Base-by-base conservation (phyloP, 2,329 filamentous ascomycete species). In the Diaporthe nobilis region DNA sequence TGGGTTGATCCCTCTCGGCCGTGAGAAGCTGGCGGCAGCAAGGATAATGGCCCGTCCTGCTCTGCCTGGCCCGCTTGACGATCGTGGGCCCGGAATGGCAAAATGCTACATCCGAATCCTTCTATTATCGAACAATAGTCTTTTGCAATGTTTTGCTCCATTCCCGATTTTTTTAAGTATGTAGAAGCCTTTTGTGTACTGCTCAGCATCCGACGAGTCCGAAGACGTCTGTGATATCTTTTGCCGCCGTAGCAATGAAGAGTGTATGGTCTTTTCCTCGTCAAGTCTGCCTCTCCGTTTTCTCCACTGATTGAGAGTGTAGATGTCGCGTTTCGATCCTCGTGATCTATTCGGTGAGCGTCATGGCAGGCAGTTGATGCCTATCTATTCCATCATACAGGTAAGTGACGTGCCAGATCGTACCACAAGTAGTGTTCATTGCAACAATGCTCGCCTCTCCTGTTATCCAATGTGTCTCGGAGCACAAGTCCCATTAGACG, bases 81-180 rank as follows among this genome's bases (percentile, higher is more conserved):
- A 47, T 44, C 22, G 25, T 44, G 60, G 39, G 25, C 28, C 17
- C 37, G 39, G 17, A n/a, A 47, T 31, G 44, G 15, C 60, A 17
- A 47, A 31, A 47, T 37, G 5, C 25, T 15, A 42, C n/a, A 17
- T n/a, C 28, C 3, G 20, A 25, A n/a, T 60, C 57, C 31, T 39
- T 42, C 2, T 39, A 6, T 10, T 6, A 8, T 13, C 28, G 28
- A 3, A 34, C 7, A 8, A 57, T 31, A 13, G 9, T 15, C 5
- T 5, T 55, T 6, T 8, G 13, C 5, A 17, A 17, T 55, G 10
- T 13, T 13, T 5, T 13, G 37, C 37, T 39, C 37, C 37, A 13
- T 39, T 13, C 1, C 5, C 7, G 13, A 25, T 5, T 12, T 5
- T 3, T 15, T 31, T 0, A 5, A 8, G 2, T 17, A 28, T 15